Base-by-base conservation (phyloP, 495 filamentous ascomycete species). In the Hypoxylon fuscum region DNA sequence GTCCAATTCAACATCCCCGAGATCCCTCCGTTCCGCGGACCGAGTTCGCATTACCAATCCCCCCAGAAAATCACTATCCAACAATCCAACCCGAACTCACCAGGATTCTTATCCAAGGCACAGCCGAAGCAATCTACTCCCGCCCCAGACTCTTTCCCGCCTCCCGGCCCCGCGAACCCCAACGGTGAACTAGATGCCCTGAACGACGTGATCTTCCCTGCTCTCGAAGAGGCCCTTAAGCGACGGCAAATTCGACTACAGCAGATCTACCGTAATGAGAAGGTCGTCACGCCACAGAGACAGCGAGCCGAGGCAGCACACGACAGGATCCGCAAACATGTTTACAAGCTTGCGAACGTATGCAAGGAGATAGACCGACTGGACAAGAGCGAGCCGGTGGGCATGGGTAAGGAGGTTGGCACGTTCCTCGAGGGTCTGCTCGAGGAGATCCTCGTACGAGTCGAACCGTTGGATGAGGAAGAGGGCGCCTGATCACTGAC, bases 391-490 rank as follows among this genome's bases (percentile, higher is more conserved):
- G 88, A 88, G 47, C 89, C 91, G 5, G 91, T 98, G 1, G 89
- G 91, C 0, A 96, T 98, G 95, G 93, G 92, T 3, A 88, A 88
- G 32, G 92, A 90, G 10, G 91, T 97, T 14, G 84, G 86, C 42
- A 88, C 87, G 0, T 95, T 97, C 62, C 76, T 98, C 25, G 95
- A 98, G 73, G 93, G 90, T 1, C 86, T 97, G 59, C 78, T 98
- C 25, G 95, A 98, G 77, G 95, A 98, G 79, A 85, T 98, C 12
- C 81, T 98, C n/a, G 91, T 96, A 5, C 78, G 95, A 29, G 89
- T 98, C 27, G 94, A 97, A 73, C 88, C 91, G 6, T 79, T 89
- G 47, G 90, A 93, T 70, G 90, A 91, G 63, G 88, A 87, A 35
- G 83, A 81, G 14, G 45, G 43, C 20, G 11, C 21, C 8, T 45